These are phyloP conservation scores for Clausena lansium DNA, from an alignment of 345 rosid species.

Conservation along the genomic window DNA sequence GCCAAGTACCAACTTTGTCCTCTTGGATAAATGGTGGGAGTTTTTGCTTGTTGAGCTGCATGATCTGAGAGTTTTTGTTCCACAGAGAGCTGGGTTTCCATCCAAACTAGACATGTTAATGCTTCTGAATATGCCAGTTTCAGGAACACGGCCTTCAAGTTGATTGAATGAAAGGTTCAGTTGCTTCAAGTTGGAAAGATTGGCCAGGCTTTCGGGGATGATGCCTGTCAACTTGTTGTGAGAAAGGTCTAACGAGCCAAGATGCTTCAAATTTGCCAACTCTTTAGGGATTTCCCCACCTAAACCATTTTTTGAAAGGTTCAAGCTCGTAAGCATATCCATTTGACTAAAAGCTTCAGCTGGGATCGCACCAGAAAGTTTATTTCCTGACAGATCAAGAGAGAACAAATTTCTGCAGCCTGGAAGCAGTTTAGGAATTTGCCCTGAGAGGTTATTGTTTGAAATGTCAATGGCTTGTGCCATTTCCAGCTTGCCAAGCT, in stretches of 20 bases:
- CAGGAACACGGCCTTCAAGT: slow-evolving; percentile 74
- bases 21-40: slow-evolving; percentile 44
- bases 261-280: slow-evolving; percentile 44
- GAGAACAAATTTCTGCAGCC: slow-evolving; percentile 65
- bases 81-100: slow-evolving; percentile 76
- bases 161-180: slow-evolving; percentile 70
- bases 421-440: slow-evolving; percentile 49
- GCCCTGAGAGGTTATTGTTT: slow-evolving; percentile 63
- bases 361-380: slow-evolving; percentile 54
- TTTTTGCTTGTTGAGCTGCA: slow-evolving; percentile 37
- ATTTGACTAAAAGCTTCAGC: slow-evolving; percentile 40
- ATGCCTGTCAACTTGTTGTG: slow-evolving; percentile 53
- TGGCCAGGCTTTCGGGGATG: slow-evolving; percentile 60
- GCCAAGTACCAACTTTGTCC: slow-evolving; percentile 31
- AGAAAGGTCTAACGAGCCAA: slow-evolving; percentile 66
- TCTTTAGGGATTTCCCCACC: slow-evolving; percentile 54
- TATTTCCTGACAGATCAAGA: slow-evolving; percentile 73
- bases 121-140: slow-evolving; percentile 56
- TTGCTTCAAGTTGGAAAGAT: slow-evolving; percentile 50
- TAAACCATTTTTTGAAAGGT: slow-evolving; percentile 59
- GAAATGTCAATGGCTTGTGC: slow-evolving; percentile 81
- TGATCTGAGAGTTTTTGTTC: slow-evolving; percentile 37
- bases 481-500: slow-evolving; percentile 32
- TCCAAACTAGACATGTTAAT: slow-evolving; percentile 42
- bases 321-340: slow-evolving; percentile 48